Evolutionary conservation across 208 protist genomes (phyloP).

Genomic region (Vickermania spadyakhi): DNA sequence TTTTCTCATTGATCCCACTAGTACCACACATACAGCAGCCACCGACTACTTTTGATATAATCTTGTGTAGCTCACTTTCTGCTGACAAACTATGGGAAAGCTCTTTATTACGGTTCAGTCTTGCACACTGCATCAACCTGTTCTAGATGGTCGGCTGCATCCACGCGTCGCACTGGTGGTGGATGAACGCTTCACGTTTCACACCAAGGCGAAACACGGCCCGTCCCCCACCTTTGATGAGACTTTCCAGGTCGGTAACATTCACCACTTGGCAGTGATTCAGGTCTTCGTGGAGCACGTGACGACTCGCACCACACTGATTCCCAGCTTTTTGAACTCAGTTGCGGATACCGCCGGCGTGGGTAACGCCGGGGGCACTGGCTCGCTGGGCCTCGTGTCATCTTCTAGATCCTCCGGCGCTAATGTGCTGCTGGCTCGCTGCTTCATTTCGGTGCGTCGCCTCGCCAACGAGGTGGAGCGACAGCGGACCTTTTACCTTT

Average conservation of each 20-base stretch:
- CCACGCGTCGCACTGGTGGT: constrained; percentile 48
- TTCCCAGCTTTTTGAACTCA: constrained; percentile 6
- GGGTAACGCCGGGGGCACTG: constrained; percentile 1
- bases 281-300: constrained; percentile 54
- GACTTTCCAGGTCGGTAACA: constrained; percentile 72
- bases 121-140: constrained; percentile 28
- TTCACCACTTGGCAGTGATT: constrained; percentile 63
- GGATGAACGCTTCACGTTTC: constrained; percentile 63
- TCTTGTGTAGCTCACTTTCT: too few species aligned
- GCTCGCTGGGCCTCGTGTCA: not conserved
- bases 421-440: constrained; percentile 43
- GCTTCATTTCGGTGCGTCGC: constrained; percentile 52
- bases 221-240: constrained; percentile 30
- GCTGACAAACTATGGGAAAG: constrained; percentile 42
- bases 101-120: constrained; percentile 43
- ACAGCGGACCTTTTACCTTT: constrained; percentile 26
- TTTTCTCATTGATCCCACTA: not conserved
- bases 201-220: constrained; percentile 28
- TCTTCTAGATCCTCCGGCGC: not conserved
- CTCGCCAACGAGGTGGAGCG: constrained; percentile 41
- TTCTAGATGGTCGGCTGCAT: constrained; percentile 22
- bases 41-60: too few species aligned
- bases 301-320: constrained; percentile 14
- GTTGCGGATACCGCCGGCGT: not conserved
- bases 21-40: not conserved